These are phyloP conservation scores for Otatea glauca DNA, from an alignment of 176 grass and related monocot genomes.

Conservation along the genomic window DNA sequence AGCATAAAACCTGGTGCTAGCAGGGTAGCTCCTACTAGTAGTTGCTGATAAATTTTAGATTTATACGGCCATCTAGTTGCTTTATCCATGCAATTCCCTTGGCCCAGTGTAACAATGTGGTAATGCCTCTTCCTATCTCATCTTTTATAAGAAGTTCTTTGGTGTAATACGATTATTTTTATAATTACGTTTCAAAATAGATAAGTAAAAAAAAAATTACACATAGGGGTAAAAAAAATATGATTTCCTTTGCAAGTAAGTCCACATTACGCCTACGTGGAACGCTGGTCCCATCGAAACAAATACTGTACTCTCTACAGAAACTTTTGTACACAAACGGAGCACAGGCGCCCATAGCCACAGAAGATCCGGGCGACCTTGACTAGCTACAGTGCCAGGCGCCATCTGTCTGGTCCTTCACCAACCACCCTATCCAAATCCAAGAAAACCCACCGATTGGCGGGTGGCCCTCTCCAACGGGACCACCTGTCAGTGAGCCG, in stretches of 20 bases:
- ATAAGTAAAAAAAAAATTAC: no score
- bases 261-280: neutral
- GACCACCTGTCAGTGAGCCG: neutral
- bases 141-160: no score
- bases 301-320: neutral
- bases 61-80: neutral
- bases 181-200: no score
- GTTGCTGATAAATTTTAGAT: no score
- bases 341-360: neutral
- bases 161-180: no score
- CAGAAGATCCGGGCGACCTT: constrained; percentile 46
- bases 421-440: neutral
- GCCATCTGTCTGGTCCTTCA: neutral
- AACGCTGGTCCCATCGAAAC: neutral
- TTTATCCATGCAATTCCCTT: neutral
- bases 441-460: neutral
- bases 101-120: neutral
- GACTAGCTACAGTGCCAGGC: constrained; percentile 37
- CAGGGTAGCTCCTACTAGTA: neutral
- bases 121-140: no score
- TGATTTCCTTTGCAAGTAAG: neutral
- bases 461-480: neutral
- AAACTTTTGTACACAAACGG: neutral
- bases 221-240: no score
- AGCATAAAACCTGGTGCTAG: neutral